phyloP scores from a whole-genome alignment of 148 eudicot genomes.

The Pharnaceum exiguum region DNA sequence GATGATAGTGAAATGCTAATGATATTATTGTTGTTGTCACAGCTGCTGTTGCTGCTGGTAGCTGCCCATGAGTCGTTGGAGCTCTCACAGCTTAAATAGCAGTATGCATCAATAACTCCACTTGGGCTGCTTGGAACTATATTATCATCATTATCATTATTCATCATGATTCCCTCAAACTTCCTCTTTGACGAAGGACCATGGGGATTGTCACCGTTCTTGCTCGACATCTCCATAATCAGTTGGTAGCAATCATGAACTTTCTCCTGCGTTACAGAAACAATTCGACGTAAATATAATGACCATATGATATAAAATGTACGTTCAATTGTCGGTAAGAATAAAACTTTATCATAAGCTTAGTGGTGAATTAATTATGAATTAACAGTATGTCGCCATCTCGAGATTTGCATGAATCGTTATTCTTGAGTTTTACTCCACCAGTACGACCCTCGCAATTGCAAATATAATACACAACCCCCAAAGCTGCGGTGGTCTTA shows the following conservation, averaged over 20 bases:
- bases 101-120: slow-evolving; percentile 36
- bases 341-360: not conserved
- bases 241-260: slow-evolving; percentile 43
- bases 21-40: not conserved
- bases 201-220: not conserved
- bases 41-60: not conserved
- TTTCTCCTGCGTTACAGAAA: slow-evolving; percentile 29
- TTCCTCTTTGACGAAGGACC: slow-evolving; percentile 22
- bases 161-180: slow-evolving; percentile 15
- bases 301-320: not conserved
- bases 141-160: not conserved
- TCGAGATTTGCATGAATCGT: slow-evolving; percentile 8
- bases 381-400: not conserved
- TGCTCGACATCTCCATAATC: slow-evolving; percentile 23
- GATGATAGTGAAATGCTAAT: not conserved
- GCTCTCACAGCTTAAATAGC: slow-evolving; percentile 34
- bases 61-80: slow-evolving; percentile 44
- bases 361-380: not conserved
- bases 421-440: not conserved
- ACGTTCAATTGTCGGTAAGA: not conserved
- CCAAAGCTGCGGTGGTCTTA: not conserved
- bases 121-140: slow-evolving; percentile 39
- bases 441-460: no score
- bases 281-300: no score
- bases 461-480: not conserved